Base-by-base conservation (phyloP, 1,284 basidiomycete species). In the Puccinia polysora region DNA sequence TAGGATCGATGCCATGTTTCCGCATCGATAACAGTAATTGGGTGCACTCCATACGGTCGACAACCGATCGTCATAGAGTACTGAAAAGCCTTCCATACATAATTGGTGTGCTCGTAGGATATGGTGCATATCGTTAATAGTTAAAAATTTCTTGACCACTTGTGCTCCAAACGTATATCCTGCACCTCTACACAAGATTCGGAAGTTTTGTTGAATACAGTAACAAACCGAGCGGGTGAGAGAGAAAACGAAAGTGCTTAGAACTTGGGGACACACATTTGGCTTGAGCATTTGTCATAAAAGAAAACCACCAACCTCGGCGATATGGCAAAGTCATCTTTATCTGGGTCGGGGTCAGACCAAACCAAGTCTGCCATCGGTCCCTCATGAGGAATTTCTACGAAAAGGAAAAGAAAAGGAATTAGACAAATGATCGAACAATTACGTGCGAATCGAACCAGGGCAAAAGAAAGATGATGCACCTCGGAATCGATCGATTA, bases 341-440 rank as follows among this genome's bases (percentile, higher is more conserved):
- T 97, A 80, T 97, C 95, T 53, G 92, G 88, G 82, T 99, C 96
- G 36, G 96, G 96, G 84, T 99, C 96, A 53, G 93, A 97, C 96
- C 96, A 99, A 1, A 99, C 96, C 28, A 99, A 85, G 83, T 99
- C 96, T n/a, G 95, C 95, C 93, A 99, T 98, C 4, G 96, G 95
- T 1, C 96, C 96, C 82, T 99, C 96, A 78, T 98, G 96, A 50
- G 96, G 96, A 74, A 99, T 97, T 83, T 99, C 96, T 90, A 79
- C 52, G 40, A 15, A 20, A 23, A 53, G 63, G 60, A 15, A 14
- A 30, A 38, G 28, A 45, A 1, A 28, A 20, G 25, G 15, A 40
- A 28, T 45, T 14, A 12, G 23, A 34, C 7, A 36, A 28, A 30
- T 28, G 52, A n/a, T n/a, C n/a, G n/a, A n/a, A 15, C 47, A 34